Percentiles rank a stretch among this genome's conserved stretches.
These are phyloP conservation scores for Penicillium coffeae DNA, from an alignment of 495 filamentous ascomycete species.

Conservation along the genomic window DNA sequence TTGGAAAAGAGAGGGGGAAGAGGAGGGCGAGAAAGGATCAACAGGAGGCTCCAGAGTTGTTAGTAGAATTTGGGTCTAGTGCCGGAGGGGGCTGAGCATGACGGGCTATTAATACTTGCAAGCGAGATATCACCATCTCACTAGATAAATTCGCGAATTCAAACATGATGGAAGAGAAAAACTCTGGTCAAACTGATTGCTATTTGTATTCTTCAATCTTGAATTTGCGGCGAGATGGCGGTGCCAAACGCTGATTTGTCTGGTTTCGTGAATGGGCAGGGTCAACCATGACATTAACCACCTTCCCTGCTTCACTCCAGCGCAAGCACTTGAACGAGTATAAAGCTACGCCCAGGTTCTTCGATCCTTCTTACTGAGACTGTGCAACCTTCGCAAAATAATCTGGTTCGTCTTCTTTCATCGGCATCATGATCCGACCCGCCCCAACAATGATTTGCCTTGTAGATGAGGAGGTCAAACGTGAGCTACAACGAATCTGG, in stretches of 20 bases:
- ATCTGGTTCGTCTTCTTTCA: neutral
- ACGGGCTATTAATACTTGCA: conserved; percentile 5
- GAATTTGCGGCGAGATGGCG: neutral
- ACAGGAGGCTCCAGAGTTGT: conserved; percentile 22
- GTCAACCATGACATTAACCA: neutral
- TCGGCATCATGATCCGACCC: neutral
- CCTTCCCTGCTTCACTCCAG: conserved; percentile 2
- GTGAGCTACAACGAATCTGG: neutral
- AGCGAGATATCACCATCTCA: neutral
- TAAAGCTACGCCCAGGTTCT: too few relatives aligned
- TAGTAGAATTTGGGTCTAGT: conserved; percentile 23
- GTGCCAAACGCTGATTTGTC: neutral
- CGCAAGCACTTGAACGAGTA: too few relatives aligned
- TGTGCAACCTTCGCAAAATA: neutral
- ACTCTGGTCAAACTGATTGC: too few relatives aligned
- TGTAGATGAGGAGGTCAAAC: neutral
- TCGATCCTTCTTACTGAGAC: neutral
- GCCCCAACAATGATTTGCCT: neutral
- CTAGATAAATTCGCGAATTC: neutral
- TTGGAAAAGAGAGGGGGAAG: conserved; percentile 13
- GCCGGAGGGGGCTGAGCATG: conserved; percentile 21
- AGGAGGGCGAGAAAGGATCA: conserved; percentile 18
- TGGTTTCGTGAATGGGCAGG: neutral
- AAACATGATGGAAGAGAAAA: neutral
- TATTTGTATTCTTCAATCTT: too few relatives aligned